Evolutionary conservation across 2,329 filamentous ascomycete genomes (phyloP), one percentile per base, ranked within the genome.

Genomic region (Albifimbria verrucaria): DNA sequence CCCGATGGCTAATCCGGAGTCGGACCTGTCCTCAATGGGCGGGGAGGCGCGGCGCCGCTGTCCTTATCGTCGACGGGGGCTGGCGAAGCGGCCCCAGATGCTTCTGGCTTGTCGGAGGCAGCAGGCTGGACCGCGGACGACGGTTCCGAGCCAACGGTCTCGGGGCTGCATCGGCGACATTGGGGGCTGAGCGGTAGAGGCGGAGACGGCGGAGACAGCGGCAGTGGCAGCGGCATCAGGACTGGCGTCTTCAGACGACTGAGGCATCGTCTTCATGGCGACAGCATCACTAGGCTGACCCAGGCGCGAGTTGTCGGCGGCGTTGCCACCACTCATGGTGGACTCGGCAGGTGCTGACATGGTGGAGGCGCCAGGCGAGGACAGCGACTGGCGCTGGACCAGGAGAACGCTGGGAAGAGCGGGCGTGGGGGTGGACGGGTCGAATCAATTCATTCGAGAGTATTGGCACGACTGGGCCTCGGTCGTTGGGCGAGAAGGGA

Each of bases 1-100:
- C 28, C 75, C 76, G 57, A 78, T 76, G 44, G 75, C 75, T 52
- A 77, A 67, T 56, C 65, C 62, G 12, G 64, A 65, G 48, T 72
- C 70, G 52, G 67, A 64, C 25, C 60, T 58, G 57, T 67, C 66
- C 55, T 70, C 71, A 10, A 59, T 51, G 1, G 60, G 65, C 11
- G 64, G 64, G 5, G 63, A 55, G 7, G 65, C 55, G 63, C 59
- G 15, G 59, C 50, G 36, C 68, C 65, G 52, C 64, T 67, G 50
- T 66, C 68, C 55, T 75, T 73, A 42, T 66, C 68, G 59, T 71
- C 70, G 49, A 62, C 55, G 21, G 61, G 62, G 32, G n/a, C n/a
- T n/a, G 66, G 46, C 24, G 18, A 18, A 15, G 46, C 4, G 46
- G 25, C 25, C 26, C 36, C 25, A 23, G 11, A 15, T 24, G 22